These are phyloP conservation scores for Plasmodium billcollinsi DNA, from an alignment of 169 alveolate species.

Conservation along the genomic window DNA sequence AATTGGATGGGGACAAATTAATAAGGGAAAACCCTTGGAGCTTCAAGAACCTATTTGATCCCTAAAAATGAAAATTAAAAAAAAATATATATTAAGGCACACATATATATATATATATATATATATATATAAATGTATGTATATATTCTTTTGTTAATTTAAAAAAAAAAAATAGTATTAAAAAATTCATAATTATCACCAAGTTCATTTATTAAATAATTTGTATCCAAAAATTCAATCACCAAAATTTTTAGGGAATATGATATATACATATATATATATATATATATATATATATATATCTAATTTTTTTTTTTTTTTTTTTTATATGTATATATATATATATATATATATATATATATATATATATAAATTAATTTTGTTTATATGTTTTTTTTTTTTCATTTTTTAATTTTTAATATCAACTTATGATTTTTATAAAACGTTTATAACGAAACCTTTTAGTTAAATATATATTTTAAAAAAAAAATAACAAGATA, in stretches of 20 bases:
- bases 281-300: neutral
- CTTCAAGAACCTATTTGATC: slow-evolving; percentile 79
- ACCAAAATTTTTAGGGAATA: no score
- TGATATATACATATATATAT: neutral
- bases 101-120: slow-evolving; percentile 3
- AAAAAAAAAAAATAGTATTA: neutral
- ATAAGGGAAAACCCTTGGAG: slow-evolving; percentile 87
- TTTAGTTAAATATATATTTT: slow-evolving; percentile 2
- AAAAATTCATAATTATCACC: neutral
- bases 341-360: neutral
- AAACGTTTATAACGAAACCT: slow-evolving; percentile 38
- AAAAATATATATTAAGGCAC: neutral
- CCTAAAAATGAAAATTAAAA: slow-evolving; percentile 2
- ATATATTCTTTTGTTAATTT: neutral
- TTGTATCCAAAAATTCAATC: neutral
- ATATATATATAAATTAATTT: neutral
- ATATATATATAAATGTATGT: slow-evolving; percentile 11
- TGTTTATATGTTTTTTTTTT: slow-evolving; percentile 20
- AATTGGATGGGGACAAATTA: slow-evolving; percentile 98
- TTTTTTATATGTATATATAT: neutral
- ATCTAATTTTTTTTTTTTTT: no score
- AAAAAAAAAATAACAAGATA: slow-evolving; percentile 1
- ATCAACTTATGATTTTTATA: slow-evolving; percentile 50
- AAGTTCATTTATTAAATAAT: slow-evolving; percentile 2
- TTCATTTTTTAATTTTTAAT: slow-evolving; percentile 44